Conservation (phyloP, 2,329 filamentous ascomycete genomes). For the Chrysoporthe puriensis region DNA sequence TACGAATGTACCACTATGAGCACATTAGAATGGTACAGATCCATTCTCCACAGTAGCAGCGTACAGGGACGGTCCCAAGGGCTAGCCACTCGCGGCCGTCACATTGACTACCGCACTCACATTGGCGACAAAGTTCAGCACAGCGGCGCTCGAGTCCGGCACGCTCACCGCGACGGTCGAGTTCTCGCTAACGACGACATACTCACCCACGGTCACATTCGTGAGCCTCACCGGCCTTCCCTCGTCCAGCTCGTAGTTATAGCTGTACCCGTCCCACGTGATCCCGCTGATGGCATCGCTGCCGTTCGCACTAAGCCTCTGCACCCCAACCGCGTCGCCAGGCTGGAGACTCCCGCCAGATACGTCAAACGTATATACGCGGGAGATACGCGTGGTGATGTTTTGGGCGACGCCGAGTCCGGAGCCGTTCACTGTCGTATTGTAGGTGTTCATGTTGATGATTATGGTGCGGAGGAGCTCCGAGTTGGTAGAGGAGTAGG, state of each 20-base stretch:
- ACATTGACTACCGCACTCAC: neutral
- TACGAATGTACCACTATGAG: too few species aligned
- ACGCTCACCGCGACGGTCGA: constrained; percentile 38
- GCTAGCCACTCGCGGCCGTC: neutral
- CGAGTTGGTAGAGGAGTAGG: constrained; percentile 46
- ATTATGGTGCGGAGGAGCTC: constrained; percentile 53
- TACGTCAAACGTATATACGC: constrained; percentile 48
- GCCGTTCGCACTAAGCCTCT: constrained; percentile 62
- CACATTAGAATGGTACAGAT: too few species aligned
- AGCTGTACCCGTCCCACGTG: constrained; percentile 64
- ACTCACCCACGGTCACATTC: constrained; percentile 57
- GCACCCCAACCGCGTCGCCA: constrained; percentile 39
- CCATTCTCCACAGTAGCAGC: neutral
- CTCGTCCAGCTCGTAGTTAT: constrained; percentile 60
- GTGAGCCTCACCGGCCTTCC: constrained; percentile 56
- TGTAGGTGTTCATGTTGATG: constrained; percentile 63
- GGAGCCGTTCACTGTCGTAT: constrained; percentile 55
- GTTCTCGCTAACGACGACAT: constrained; percentile 35
- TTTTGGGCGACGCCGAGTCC: constrained; percentile 33
- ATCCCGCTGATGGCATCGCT: constrained; percentile 66
- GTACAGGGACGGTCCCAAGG: neutral
- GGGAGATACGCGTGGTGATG: constrained; percentile 37
- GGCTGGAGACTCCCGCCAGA: constrained; percentile 35
- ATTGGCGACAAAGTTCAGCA: constrained; percentile 39
- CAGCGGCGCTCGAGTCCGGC: constrained; percentile 47